These are phyloP conservation scores for Fusarium secorum DNA, from an alignment of 2,329 filamentous ascomycete genomes.

Conservation along the genomic window DNA sequence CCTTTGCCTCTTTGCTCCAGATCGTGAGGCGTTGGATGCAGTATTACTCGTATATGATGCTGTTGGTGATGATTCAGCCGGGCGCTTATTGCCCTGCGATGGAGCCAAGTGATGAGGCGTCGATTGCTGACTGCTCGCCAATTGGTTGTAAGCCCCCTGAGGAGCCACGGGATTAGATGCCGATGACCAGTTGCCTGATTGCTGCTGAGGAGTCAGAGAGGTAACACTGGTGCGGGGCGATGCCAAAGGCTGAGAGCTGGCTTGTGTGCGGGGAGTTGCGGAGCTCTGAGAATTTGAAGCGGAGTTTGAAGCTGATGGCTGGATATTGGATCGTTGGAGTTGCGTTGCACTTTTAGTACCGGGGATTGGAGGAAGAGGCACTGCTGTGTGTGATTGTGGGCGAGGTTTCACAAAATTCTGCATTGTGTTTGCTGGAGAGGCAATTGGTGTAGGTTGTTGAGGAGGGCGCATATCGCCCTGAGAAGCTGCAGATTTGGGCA, in stretches of 20 bases:
- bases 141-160: background rate
- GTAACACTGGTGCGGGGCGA: background rate
- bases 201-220: background rate
- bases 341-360: background rate
- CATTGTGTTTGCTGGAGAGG: background rate
- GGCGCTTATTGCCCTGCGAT: background rate
- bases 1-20: background rate
- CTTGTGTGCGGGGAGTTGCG: background rate
- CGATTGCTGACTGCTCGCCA: background rate
- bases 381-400: background rate
- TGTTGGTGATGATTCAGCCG: background rate
- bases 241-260: background rate
- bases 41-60: background rate
- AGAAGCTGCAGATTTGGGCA: background rate
- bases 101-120: background rate
- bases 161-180: background rate
- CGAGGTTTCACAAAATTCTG: background rate
- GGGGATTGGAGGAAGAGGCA: background rate
- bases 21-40: background rate
- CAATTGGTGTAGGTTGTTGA: background rate
- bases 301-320: background rate
- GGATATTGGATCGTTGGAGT: background rate
- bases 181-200: background rate
- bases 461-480: background rate
- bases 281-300: background rate